These are phyloP conservation scores for Avena sativa DNA, from an alignment of 176 grass and related monocot genomes.

Conservation along the genomic window DNA sequence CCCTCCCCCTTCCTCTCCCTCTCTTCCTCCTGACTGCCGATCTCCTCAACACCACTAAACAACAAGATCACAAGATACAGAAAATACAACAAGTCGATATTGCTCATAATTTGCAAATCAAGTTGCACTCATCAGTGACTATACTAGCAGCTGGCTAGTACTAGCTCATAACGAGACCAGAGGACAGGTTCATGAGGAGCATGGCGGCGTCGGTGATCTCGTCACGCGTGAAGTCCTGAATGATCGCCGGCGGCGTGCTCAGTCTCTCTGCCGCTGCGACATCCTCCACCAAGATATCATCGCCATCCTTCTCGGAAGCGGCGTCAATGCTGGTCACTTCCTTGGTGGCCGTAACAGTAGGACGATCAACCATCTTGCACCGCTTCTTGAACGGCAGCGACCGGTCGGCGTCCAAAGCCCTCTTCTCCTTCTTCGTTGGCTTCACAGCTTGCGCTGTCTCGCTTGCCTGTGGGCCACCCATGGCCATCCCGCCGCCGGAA, in stretches of 20 bases:
- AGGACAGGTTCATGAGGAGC: conserved; percentile 93
- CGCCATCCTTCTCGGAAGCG: conserved; percentile 39
- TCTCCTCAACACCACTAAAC: conserved; percentile 46
- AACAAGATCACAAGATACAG: conserved; percentile 40
- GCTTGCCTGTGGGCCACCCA: not conserved
- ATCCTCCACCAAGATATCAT: conserved; percentile 26
- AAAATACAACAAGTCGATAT: conserved; percentile 7
- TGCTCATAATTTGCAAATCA: conserved; percentile 25
- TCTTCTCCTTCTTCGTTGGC: conserved; percentile 69
- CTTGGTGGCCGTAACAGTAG: not conserved
- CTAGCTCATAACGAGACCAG: conserved; percentile 65
- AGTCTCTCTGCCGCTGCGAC: not conserved
- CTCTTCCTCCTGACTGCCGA: conserved; percentile 14
- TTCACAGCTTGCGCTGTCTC: conserved; percentile 28
- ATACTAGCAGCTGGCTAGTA: conserved; percentile 1
- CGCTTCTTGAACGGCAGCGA: conserved; percentile 97
- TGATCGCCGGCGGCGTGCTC: conserved; percentile 1
- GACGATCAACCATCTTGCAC: conserved; percentile 72
- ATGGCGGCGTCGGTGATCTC: conserved; percentile 88
- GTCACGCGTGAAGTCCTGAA: conserved; percentile 50
- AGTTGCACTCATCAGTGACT: conserved; percentile 32
- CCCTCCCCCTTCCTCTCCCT: not conserved
- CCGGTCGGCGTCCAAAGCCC: conserved; percentile 47
- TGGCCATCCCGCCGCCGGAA: conserved; percentile 26
- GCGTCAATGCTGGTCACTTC: not conserved